A percentile compares a stretch with the other conserved stretches of the same genome.
phyloP scores from a whole-genome alignment of 352 stramenopile genomes.

The Phytophthora hybrid region DNA sequence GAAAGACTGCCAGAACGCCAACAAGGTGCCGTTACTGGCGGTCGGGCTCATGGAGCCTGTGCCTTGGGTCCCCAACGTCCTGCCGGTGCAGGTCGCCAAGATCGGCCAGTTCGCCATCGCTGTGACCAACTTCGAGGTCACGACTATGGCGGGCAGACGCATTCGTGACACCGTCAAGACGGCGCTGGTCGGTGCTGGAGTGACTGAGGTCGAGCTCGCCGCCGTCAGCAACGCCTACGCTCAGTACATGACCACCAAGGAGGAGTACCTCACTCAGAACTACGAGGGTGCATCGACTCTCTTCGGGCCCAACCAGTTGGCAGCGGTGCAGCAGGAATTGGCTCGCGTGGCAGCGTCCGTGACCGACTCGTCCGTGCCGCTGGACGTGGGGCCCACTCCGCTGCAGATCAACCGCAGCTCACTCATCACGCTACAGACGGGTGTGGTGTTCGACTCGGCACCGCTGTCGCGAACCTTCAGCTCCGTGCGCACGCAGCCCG shows the following conservation, averaged over 20 bases:
- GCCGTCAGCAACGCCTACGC: constrained; percentile 63
- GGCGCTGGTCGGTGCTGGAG: constrained; percentile 32
- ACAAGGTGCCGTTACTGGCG: constrained; percentile 40
- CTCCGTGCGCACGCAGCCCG: constrained; percentile 29
- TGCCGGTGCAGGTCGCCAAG: constrained; percentile 58
- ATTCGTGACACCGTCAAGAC: constrained; percentile 42
- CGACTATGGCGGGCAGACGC: constrained; percentile 60
- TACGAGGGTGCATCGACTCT: constrained; percentile 39
- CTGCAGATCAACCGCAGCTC: constrained; percentile 42
- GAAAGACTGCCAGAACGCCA: constrained; percentile 35
- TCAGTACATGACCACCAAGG: constrained; percentile 60
- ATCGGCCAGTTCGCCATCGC: constrained; percentile 57
- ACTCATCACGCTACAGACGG: constrained; percentile 43
- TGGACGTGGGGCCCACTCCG: constrained; percentile 33
- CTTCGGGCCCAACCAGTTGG: constrained; percentile 67
- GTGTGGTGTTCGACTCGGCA: constrained; percentile 44
- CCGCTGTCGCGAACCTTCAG: constrained; percentile 33
- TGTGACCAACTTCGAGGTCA: constrained; percentile 58
- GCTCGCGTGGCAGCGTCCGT: constrained; percentile 33
- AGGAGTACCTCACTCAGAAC: constrained; percentile 63
- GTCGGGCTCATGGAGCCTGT: constrained; percentile 42
- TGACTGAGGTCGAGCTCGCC: constrained; percentile 51
- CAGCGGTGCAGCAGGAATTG: constrained; percentile 56
- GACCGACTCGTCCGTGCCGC: neutral
- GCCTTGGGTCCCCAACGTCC: constrained; percentile 48